These are phyloP conservation scores for Myrica gale DNA, from an alignment of 306 rosid genomes.

Conservation along the genomic window DNA sequence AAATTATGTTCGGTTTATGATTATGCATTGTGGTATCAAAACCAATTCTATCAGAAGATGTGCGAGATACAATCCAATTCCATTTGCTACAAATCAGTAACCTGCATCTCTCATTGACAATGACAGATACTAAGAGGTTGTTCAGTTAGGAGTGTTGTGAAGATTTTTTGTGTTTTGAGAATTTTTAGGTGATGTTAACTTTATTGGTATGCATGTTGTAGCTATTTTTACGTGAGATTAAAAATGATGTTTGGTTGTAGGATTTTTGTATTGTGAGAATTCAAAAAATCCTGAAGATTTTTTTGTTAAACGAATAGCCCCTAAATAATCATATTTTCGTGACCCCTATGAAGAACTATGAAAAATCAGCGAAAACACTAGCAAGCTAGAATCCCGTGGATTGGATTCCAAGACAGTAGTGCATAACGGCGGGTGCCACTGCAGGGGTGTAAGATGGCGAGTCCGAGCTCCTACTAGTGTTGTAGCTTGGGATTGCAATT, in stretches of 20 bases:
- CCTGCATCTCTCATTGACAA: not conserved
- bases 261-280: no score
- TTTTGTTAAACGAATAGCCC: no score
- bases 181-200: no score
- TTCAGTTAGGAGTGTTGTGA: no score
- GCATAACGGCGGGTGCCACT: constrained; percentile 86
- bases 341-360: not conserved
- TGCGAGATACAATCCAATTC: not conserved
- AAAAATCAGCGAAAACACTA: no score
- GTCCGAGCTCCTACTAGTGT: constrained; percentile 55
- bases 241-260: no score
- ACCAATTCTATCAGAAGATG: not conserved
- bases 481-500: constrained; percentile 77
- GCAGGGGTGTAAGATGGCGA: constrained; percentile 76
- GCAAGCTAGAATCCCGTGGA: constrained; percentile 29
- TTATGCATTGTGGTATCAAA: not conserved
- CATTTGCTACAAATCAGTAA: not conserved
- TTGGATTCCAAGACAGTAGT: constrained; percentile 59
- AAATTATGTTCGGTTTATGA: not conserved
- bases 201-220: no score
- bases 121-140: not conserved
- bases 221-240: no score
- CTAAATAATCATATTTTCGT: not conserved
- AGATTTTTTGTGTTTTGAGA: no score
- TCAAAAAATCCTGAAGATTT: no score